Evolutionary conservation across 78 protist genomes (phyloP), one percentile per base, ranked within the genome.

Genomic region (Dictyostelium firmibasis): DNA sequence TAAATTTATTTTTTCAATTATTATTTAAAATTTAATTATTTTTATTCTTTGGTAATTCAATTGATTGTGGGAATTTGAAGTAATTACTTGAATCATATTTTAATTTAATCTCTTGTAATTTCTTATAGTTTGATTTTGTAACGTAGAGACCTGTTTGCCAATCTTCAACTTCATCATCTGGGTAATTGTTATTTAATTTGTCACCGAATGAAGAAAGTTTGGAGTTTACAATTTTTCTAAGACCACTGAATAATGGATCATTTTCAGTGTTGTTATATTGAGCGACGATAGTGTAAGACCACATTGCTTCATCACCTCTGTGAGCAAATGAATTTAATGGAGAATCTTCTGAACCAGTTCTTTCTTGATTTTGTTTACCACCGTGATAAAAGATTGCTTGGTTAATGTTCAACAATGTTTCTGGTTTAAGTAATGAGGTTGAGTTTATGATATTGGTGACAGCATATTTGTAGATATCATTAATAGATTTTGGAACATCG

Each of bases 41-140:
- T 50, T 1, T 11, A 11, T 50, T 72, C 36, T 72, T 72, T 72
- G 79, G 79, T 72, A 72, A 72, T 72, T 31, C 44, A 33, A 84
- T 84, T 23, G 84, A 76, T 84, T 75, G 82, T 25, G 64, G 82
- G 4, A 6, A 76, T 10, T 53, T 27, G 16, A 76, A 75, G n/a
- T 44, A 84, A 75, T 84, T 60, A 9, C 11, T 57, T 72, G 81
- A 43, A 76, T 84, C 84, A 47, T 79, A 79, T 79, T 79, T 79
- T 27, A 5, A 5, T 79, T 47, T 79, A 29, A 79, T 79, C 0
- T 44, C 41, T 79, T 79, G 62, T 4, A 79, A 36, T 35, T 27
- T 41, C 16, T 64, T 64, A 50, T 79, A 79, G 20, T 47, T 50
- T 3, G 33, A 33, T 67, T 25, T 67, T 0, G 27, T 50, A 1